phyloP scores from a whole-genome alignment of 192 early-diverging fungal species.

The Kickxella alabastrina region DNA sequence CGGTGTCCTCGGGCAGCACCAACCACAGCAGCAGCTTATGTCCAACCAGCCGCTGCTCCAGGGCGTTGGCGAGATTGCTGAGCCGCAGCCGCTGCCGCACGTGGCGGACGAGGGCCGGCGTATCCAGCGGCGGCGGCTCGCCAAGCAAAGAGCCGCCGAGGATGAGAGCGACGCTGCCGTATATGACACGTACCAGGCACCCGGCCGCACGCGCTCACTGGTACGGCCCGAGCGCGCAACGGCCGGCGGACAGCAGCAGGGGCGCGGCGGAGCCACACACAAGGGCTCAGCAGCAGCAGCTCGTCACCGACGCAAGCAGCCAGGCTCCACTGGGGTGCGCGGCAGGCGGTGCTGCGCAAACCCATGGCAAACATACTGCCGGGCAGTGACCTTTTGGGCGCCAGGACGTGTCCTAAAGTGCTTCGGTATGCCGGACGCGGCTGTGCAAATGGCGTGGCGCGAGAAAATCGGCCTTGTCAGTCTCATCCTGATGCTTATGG shows the following conservation, averaged over 20 bases:
- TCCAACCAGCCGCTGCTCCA: constrained; percentile 32
- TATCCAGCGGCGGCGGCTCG: constrained; percentile 22
- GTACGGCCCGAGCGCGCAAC: constrained; percentile 62
- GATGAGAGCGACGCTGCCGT: constrained; percentile 18
- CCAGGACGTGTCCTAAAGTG: constrained; percentile 53
- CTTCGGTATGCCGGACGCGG: constrained; percentile 57
- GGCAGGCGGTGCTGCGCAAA: constrained; percentile 37
- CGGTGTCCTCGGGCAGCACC: constrained; percentile 17
- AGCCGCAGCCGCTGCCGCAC: neutral
- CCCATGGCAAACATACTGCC: constrained; percentile 56
- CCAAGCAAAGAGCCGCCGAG: constrained; percentile 3
- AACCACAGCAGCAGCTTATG: constrained; percentile 40
- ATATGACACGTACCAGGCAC: constrained; percentile 34
- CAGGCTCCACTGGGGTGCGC: constrained; percentile 7
- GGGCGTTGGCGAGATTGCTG: constrained; percentile 29
- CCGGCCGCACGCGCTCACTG: constrained; percentile 61
- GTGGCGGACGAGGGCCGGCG: constrained; percentile 22
- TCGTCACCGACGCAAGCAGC: constrained; percentile 41
- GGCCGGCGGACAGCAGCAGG: constrained; percentile 15
- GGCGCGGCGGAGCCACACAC: constrained; percentile 14
- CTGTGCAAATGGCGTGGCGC: constrained; percentile 77
- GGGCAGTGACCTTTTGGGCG: constrained; percentile 57
- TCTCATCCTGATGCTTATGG: constrained; percentile 72
- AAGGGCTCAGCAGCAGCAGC: constrained; percentile 21
- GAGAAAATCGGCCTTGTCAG: constrained; percentile 89